phyloP scores from a whole-genome alignment of 2,329 filamentous ascomycete species.

The Paecilomyces fulvus region DNA sequence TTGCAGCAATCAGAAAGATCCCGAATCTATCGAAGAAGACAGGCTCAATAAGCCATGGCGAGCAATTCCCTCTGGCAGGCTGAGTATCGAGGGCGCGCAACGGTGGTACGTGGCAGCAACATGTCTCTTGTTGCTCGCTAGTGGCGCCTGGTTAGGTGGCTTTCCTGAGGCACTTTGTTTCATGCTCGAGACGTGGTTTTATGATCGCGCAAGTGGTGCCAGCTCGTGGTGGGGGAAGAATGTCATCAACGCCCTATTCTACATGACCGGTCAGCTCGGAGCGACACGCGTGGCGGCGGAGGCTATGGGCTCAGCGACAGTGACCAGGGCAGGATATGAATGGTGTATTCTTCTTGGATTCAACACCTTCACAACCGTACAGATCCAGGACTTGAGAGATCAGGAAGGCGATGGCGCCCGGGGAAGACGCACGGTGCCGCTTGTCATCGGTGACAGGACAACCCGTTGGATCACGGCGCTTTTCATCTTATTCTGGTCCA shows the following conservation, averaged over 20 bases:
- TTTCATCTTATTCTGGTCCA: not conserved
- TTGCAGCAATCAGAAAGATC: not conserved
- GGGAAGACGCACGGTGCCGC: not conserved
- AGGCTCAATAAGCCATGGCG: not conserved
- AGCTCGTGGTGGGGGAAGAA: not conserved
- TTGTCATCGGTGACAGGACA: not conserved
- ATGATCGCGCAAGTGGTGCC: not conserved
- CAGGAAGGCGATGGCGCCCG: not conserved
- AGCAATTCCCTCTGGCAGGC: not conserved
- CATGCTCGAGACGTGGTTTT: not conserved
- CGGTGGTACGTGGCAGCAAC: not conserved
- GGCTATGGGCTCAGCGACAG: not conserved
- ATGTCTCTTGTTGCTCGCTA: not conserved
- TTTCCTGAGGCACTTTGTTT: not conserved
- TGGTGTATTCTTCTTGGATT: not conserved
- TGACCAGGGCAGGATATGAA: not conserved
- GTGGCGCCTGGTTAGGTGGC: not conserved
- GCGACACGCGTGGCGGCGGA: not conserved
- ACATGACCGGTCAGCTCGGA: not conserved
- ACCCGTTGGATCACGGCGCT: not conserved
- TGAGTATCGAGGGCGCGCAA: not conserved
- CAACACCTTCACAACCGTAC: not conserved
- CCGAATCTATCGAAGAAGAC: not conserved
- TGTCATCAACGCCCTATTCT: not conserved
- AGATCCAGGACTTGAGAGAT: not conserved